Evolutionary conservation across 495 filamentous ascomycete genomes (phyloP), one percentile per base, ranked within the genome.

Genomic region (Aspergillus bertholletiae): DNA sequence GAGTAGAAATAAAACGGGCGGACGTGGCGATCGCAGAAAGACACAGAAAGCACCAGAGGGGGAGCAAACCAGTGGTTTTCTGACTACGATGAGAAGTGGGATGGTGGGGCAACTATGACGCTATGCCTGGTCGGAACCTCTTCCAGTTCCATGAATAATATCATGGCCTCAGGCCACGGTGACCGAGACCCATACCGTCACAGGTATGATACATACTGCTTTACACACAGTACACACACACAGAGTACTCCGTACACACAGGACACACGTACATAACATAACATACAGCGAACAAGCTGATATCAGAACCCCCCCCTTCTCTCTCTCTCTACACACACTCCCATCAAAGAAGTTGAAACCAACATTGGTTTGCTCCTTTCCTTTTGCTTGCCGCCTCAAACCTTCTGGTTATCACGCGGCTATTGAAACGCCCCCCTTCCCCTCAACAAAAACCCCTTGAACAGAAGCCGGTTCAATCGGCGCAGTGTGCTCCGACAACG

Each of bases 401-500:
- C 13, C 34, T 37, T 37, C 34, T 15, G 9, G 13, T n/a, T 5
- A 11, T n/a, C 17, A 2, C 2, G 34, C 34, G 34, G 34, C 13
- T 37, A 37, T 37, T 37, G 34, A 5, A 37, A n/a, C n/a, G n/a
- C n/a, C n/a, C n/a, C n/a, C n/a, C n/a, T n/a, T n/a, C n/a, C n/a
- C n/a, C n/a, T n/a, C n/a, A n/a, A n/a, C n/a, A 13, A 39, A 34
- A 44, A 23, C 26, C 20, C 46, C 57, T 24, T 22, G 26, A 15
- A 17, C 20, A 37, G 1, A 5, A 17, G 17, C 30, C 26, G 43
- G 49, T 26, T 41, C 41, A 48, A 12, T 56, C 69, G 72, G 72
- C 59, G 56, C 70, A 74, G 68, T 56, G 70, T 74, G 70, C 72
- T 73, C 72, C 72, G 72, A 49, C 37, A 48, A 46, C 45, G 56